Base-by-base conservation (phyloP, 2,329 filamentous ascomycete species). In the Nigrospora oryzae region DNA sequence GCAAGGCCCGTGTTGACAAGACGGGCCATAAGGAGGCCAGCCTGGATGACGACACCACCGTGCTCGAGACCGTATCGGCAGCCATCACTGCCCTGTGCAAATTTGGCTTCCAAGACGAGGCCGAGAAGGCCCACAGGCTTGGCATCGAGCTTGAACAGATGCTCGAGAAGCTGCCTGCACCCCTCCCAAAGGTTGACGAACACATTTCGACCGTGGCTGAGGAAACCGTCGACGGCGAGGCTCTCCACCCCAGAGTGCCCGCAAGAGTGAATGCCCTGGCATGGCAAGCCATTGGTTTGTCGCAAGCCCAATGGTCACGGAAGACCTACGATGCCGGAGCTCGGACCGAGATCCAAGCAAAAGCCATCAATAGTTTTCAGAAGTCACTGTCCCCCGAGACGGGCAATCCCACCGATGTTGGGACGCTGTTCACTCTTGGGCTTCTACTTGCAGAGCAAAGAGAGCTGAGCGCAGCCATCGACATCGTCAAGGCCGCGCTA, bases 381-480 rank as follows among this genome's bases (percentile, higher is more conserved):
- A 86, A 78, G 56, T 85, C 88, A 10, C 65, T 94, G 15, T 77
- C 80, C 1, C 77, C 82, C 4, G 80, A 84, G 40, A 76, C 80
- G 38, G 78, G 80, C 35, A 76, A 81, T 37, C 71, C 79, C 17
- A 74, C 81, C 42, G 86, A 90, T 54, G 72, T 89, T 11, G 82
- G 89, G 46, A 84, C 85, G 36, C 74, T 90, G 5, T 96, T 91
- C 59, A 83, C 86, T 1, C 73, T 97, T 2, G 85, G 83, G 11
- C 68, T 93, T n/a, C 69, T 95, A n/a, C 74, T 95, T 32, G 89
- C 91, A 0, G 90, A 98, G 66, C 85, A 85, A 51, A 75, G 90
- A 54, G 86, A 96, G 58, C 67, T 96, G 23, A 74, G 82, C 39
- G 75, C 81, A 17, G 90, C 93, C 3, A 87, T 96, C 49, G 86